Evolutionary conservation across 805 yeast species (phyloP).

Genomic region (Clavispora phyllophila): DNA sequence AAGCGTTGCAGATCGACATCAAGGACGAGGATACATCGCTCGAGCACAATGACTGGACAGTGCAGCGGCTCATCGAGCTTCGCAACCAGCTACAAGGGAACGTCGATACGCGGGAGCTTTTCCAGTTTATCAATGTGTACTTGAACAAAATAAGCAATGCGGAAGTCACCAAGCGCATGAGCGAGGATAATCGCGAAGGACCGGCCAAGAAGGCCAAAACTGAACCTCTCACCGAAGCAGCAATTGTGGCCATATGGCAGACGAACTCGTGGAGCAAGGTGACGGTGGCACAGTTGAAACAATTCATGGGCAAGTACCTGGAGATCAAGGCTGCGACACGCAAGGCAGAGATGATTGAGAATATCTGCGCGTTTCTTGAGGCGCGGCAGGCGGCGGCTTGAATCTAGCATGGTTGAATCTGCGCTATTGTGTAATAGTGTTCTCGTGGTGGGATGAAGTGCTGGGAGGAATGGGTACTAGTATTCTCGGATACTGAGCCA

Average conservation of each 20-base stretch:
- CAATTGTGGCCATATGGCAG: slow-evolving; percentile 40
- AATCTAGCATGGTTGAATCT: too few species aligned
- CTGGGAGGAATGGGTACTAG: too few species aligned
- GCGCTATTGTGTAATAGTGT: too few species aligned
- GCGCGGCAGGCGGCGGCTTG: slow-evolving; percentile 2
- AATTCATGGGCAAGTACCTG: slow-evolving; percentile 32
- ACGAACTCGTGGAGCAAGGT: slow-evolving; percentile 28
- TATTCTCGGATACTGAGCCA: too few species aligned
- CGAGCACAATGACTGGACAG: slow-evolving; percentile 13
- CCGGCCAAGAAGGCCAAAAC: slow-evolving; percentile 4
- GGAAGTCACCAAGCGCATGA: slow-evolving; percentile 10
- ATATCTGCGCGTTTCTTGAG: slow-evolving; percentile 31
- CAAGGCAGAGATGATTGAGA: slow-evolving; percentile 41
- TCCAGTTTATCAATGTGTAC: slow-evolving; percentile 3
- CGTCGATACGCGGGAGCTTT: slow-evolving; percentile 2
- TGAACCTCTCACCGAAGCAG: slow-evolving; percentile 25
- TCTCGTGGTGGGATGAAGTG: too few species aligned
- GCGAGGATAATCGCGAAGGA: slow-evolving; percentile 1
- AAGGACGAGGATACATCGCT: slow-evolving; percentile 11
- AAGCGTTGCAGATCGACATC: slow-evolving; percentile 52
- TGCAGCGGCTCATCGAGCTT: slow-evolving; percentile 4
- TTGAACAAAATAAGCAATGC: slow-evolving; percentile 6
- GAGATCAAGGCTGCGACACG: slow-evolving; percentile 31
- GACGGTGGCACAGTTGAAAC: slow-evolving; percentile 39
- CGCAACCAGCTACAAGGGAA: slow-evolving; percentile 1